Evolutionary conservation across 768 basidiomycete species (phyloP).

Genomic region (Lactarius trivialis): DNA sequence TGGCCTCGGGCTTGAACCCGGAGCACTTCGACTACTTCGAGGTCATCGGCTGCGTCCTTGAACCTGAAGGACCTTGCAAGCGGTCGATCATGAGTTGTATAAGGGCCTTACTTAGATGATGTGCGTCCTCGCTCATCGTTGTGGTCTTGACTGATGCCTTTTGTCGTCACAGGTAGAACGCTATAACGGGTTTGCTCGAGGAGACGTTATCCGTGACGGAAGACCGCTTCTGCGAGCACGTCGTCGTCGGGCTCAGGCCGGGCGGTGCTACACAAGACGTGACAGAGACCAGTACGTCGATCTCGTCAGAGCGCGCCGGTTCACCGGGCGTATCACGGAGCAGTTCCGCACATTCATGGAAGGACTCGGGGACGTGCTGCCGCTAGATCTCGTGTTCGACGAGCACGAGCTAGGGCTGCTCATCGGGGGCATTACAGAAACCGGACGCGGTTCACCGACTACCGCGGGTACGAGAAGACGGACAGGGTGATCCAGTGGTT

Average conservation of each 20-base stretch:
- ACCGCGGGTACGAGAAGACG: too few species aligned
- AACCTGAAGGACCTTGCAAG: constrained; percentile 66
- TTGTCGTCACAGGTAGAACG: constrained; percentile 60
- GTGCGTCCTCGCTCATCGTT: neutral
- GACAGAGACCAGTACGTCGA: constrained; percentile 72
- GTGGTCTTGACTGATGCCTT: too few species aligned
- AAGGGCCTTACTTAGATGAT: too few species aligned
- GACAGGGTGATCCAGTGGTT: constrained; percentile 98
- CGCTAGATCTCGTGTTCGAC: constrained; percentile 85
- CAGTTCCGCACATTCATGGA: too few species aligned
- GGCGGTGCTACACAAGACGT: constrained; percentile 55
- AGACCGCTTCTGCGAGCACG: constrained; percentile 67
- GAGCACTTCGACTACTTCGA: constrained; percentile 78
- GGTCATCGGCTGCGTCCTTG: constrained; percentile 67
- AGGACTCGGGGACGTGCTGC: too few species aligned
- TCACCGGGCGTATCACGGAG: constrained; percentile 80
- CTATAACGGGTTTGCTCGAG: constrained; percentile 67
- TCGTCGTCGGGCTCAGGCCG: constrained; percentile 59
- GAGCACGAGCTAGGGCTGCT: constrained; percentile 84
- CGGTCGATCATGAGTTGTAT: constrained; percentile 60
- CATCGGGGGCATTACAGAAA: constrained; percentile 70
- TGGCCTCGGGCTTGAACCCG: constrained; percentile 66
- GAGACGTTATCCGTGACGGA: constrained; percentile 67
- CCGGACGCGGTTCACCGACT: constrained; percentile 88
- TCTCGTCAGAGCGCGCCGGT: constrained; percentile 73